Conservation (phyloP, 2,329 filamentous ascomycete species). For the Aspergillus arachidicola region DNA sequence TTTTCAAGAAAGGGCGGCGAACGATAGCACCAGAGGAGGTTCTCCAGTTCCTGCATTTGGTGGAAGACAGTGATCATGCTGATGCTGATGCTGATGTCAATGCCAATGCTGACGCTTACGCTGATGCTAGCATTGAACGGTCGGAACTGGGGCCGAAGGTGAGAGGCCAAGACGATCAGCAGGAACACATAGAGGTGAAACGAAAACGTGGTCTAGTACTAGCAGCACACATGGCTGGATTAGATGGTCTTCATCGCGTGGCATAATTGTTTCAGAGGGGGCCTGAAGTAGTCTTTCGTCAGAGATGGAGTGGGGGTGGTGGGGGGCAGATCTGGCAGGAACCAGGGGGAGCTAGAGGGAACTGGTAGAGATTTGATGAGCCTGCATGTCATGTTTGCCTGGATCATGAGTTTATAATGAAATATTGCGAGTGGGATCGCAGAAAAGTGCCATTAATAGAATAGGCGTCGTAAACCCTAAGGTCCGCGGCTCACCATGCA, state of each 20-base stretch:
- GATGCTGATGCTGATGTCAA: background rate
- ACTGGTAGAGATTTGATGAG: background rate
- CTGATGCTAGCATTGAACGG: background rate
- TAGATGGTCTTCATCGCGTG: background rate
- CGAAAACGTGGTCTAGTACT: background rate
- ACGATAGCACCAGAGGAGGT: background rate
- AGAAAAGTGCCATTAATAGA: background rate
- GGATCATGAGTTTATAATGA: background rate
- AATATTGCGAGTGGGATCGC: background rate
- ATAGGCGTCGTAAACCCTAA: background rate
- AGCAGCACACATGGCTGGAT: background rate
- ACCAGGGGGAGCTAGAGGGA: background rate
- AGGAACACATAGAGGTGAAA: background rate
- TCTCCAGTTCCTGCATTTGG: background rate
- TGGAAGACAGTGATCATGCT: background rate
- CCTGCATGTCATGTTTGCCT: background rate
- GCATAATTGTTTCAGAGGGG: background rate
- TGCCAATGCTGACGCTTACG: background rate
- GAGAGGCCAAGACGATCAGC: background rate
- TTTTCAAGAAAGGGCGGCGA: background rate
- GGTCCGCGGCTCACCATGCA: background rate
- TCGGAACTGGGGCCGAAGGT: background rate
- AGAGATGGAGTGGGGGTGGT: background rate
- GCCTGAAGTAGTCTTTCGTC: background rate
- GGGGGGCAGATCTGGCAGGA: background rate